Evolutionary conservation across 2,329 filamentous ascomycete species (phyloP), one percentile per base, ranked within the genome.

Genomic region (Fusarium brachygibbosum): DNA sequence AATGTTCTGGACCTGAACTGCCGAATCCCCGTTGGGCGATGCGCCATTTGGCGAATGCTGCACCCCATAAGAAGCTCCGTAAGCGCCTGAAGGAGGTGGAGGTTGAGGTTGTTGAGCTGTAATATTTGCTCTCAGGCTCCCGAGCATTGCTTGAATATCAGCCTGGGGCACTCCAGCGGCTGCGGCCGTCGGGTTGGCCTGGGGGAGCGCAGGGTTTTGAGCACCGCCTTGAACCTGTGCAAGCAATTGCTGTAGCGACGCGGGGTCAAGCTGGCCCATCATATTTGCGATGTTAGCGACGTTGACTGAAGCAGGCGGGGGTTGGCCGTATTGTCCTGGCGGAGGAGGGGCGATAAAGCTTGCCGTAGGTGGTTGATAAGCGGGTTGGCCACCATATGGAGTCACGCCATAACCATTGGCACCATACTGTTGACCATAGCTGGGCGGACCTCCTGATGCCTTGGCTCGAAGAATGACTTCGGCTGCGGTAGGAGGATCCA

Each of bases 401-500:
- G 75, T 76, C n/a, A 67, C 55, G 41, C 78, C 79, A 34, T 72
- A 74, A 31, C 68, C 62, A 49, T 63, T 66, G 32, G 63, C 64
- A 11, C 72, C 66, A 46, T 79, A 79, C 12, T 70, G 60, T 70
- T 80, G 77, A 17, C 71, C 68, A 52, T 80, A 78, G 64, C 64
- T 72, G 35, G 74, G 68, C 21, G 71, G 28, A 7, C 65, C 69
- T 13, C 75, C 74, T 4, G 78, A 76, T 13, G 82, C 79, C 77
- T 92, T 94, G 52, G 90, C 88, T 61, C 93, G 88, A 41, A 91
- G 78, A 59, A 97, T 91, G 17, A 98, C 87, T 72, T 97, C 93
- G 17, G 92, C 93, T 6, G 93, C 93, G 45, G 94, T 89, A 8
- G 83, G 79, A 1, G 94, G 92, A 35, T 97, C 91, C 3, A 98